Evolutionary conservation across 192 early-diverging fungal species (phyloP).

Genomic region (Backusella tuberculispora): DNA sequence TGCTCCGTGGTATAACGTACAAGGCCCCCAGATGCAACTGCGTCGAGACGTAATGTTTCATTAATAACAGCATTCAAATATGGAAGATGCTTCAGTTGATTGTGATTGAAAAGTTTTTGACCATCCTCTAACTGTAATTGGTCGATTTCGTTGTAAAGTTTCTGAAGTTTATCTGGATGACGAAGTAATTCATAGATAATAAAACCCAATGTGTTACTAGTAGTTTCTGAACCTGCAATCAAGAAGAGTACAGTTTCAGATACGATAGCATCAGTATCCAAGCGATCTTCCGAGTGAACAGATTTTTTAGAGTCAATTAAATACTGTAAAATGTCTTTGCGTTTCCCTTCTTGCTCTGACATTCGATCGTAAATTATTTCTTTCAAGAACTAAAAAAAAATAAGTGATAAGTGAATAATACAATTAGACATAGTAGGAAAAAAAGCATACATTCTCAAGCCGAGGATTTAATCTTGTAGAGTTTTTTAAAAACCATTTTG

Average conservation of each 20-base stretch:
- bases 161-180: slow-evolving; percentile 43
- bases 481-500: not conserved
- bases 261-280: slow-evolving; percentile 29
- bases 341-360: slow-evolving; percentile 3
- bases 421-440: not conserved
- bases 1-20: slow-evolving; percentile 25
- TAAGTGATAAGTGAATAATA: not conserved
- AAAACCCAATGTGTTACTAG: slow-evolving; percentile 49
- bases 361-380: slow-evolving; percentile 28
- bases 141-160: slow-evolving; percentile 48
- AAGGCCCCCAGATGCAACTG: slow-evolving; percentile 33
- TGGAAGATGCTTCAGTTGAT: slow-evolving; percentile 38
- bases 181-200: slow-evolving; percentile 45
- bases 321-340: slow-evolving; percentile 49
- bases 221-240: slow-evolving; percentile 48
- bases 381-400: slow-evolving; percentile 28
- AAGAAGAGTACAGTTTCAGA: slow-evolving; percentile 32
- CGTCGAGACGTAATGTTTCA: slow-evolving; percentile 39
- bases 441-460: not conserved
- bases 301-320: slow-evolving; percentile 43
- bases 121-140: slow-evolving; percentile 23
- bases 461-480: not conserved
- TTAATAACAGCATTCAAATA: slow-evolving; percentile 49
- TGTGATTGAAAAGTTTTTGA: slow-evolving; percentile 30
- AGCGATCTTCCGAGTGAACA: slow-evolving; percentile 31